phyloP scores from a whole-genome alignment of 495 filamentous ascomycete genomes.

The Bathelium albidoporum region DNA sequence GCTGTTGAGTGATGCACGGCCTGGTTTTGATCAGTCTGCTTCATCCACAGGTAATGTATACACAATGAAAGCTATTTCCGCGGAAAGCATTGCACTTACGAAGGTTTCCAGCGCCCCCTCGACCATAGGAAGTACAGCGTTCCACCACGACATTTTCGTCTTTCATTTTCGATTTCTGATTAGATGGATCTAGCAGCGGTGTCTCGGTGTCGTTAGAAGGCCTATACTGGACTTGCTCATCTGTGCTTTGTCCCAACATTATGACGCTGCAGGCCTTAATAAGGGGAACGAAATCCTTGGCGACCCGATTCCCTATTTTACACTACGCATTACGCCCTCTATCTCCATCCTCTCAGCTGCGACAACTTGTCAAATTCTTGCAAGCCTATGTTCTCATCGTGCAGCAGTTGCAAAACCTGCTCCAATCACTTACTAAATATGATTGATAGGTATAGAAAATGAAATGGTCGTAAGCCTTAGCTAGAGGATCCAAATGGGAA shows the following conservation, averaged over 20 bases:
- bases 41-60: neutral
- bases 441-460: too few relatives aligned
- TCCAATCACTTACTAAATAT: neutral
- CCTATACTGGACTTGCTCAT: neutral
- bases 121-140: slow-evolving; percentile 11
- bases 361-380: too few relatives aligned
- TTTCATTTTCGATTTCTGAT: neutral
- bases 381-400: neutral
- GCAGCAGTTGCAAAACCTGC: neutral
- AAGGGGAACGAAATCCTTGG: neutral
- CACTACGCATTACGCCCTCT: neutral
- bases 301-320: neutral
- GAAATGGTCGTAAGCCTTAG: neutral
- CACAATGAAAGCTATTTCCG: neutral
- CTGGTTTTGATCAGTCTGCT: slow-evolving; percentile 2
- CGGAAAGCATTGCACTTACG: slow-evolving; percentile 7
- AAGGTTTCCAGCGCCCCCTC: slow-evolving; percentile 17
- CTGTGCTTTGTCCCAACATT: neutral
- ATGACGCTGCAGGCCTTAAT: neutral
- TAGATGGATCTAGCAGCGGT: neutral
- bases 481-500: neutral
- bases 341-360: neutral
- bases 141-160: slow-evolving; percentile 1
- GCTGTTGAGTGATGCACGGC: slow-evolving; percentile 7
- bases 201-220: neutral